Conservation (phyloP, 805 yeast genomes). For the Candida berthetii region DNA sequence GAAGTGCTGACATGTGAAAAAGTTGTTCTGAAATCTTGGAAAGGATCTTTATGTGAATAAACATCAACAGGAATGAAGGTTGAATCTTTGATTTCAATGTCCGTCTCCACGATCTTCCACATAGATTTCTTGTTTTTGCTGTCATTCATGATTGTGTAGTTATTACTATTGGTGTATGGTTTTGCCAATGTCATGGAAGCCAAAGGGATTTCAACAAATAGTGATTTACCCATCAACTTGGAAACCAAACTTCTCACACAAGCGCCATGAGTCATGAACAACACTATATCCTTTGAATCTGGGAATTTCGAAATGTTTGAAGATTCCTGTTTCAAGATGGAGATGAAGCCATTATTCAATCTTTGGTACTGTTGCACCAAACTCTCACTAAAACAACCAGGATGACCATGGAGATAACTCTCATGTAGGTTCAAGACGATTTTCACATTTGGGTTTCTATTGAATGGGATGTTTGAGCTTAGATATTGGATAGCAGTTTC, state of each 20-base stretch:
- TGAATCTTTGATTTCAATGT: constrained; percentile 12
- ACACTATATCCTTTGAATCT: constrained; percentile 24
- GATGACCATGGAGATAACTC: constrained; percentile 29
- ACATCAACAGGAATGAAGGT: constrained; percentile 11
- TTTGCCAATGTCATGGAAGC: constrained; percentile 20
- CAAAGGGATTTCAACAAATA: constrained; percentile 35
- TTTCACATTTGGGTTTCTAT: constrained; percentile 13
- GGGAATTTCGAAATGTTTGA: constrained; percentile 15
- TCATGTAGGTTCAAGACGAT: constrained; percentile 26
- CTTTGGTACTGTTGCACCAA: constrained; percentile 28
- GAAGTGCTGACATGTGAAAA: constrained; percentile 4
- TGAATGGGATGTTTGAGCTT: constrained; percentile 17
- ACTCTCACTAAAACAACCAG: constrained; percentile 38
- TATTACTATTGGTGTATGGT: constrained; percentile 4
- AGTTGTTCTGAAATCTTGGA: constrained; percentile 18
- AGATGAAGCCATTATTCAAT: constrained; percentile 26
- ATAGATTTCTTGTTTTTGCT: constrained; percentile 2
- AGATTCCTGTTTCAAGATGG: constrained; percentile 25
- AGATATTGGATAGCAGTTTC: constrained; percentile 32
- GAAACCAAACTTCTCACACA: constrained; percentile 33
- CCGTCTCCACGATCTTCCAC: constrained; percentile 20
- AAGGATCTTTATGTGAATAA: constrained; percentile 14
- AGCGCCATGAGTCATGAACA: constrained; percentile 38
- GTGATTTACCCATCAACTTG: constrained; percentile 27
- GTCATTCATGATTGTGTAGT: not conserved